Base-by-base conservation (phyloP, 2,329 filamentous ascomycete genomes). In the Sporothrix brasiliensis region DNA sequence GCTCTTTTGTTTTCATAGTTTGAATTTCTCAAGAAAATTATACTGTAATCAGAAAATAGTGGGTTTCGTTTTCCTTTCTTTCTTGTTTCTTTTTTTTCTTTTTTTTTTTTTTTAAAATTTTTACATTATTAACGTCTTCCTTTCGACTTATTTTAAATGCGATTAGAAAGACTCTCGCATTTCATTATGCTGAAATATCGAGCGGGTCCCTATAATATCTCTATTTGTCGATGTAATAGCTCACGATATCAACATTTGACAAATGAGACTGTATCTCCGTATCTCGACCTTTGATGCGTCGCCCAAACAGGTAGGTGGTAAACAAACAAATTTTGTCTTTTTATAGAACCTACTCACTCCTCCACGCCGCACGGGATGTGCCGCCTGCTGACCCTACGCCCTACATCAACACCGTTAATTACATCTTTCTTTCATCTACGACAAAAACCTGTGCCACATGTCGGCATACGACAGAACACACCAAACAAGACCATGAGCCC, bases 231-330 rank as follows among this genome's bases (percentile, higher is more conserved):
- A 4, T 34, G 34, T 34, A 34, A 34, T 34, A 7, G 34, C 34
- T 34, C 4, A 34, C 34, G 34, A 5, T 34, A 34, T 34, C 34
- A 34, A 9, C 34, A 7, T 34, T 30, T 30, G 34, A 13, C 41
- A 61, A 61, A 21, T 16, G 21, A 9, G 34, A 41, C 24, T 11
- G 56, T 34, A 44, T 7, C 4, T 41, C 1, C 41, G 21, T 60
- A 30, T 60, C 34, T 60, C 34, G 24, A 44, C 5, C 2, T 41
- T 19, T 21, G n/a, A 41, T 21, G 56, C 9, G 10, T 44, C 19
- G 44, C 61, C 61, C 14, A 52, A 50, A 21, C 7, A 39, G 61
- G 61, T 52, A 66, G 63, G 63, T 66, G 63, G 27, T 52, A 52
- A 52, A 49, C 61, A 66, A 6, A 44, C 56, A 34, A 34, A 34